Evolutionary conservation across 2,329 filamentous ascomycete genomes (phyloP), one percentile per base, ranked within the genome.

Genomic region (Delphinella strobiligena): DNA sequence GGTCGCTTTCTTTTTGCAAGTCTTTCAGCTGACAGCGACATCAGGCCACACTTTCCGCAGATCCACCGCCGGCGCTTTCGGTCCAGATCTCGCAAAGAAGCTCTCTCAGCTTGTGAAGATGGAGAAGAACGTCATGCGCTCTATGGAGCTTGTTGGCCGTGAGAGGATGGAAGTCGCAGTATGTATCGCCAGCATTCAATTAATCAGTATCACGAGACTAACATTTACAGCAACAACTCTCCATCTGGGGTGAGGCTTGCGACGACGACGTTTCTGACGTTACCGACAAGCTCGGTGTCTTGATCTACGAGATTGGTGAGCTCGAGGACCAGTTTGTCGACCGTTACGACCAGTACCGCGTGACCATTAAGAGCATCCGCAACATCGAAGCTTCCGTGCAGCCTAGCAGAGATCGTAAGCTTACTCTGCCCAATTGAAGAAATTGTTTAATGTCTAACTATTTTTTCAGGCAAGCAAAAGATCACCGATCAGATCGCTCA

Each of bases 61-160:
- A 57, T 80, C 81, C 56, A 74, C 80, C 32, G 81, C 82, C 47
- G 83, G 82, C 50, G 80, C 82, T 52, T 87, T 86, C 54, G 78
- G 78, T 27, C 78, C 88, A 42, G 91, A 98, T 55, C 79, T 98
- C 43, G 82, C 91, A 43, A 95, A 94, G 75, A 98, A 98, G 75
- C 80, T 98, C 47, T 86, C 88, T 31, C 85, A 93, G 68, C 76
- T 98, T 38, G 91, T 98, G 48, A 98, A 98, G 77, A 98, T 98
- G 91, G 91, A 98, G 70, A 98, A 98, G 79, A 96, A 98, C 60
- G 85, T 95, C 42, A 98, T 98, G 91, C 86, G 91, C 63, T 95
- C 87, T 61, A 80, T 96, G 73, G 91, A 98, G 61, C 74, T 86
- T 36, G 91, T 96, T 39, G 87, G 87, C 34, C 81, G 87, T 56